Conservation (phyloP, 1,284 basidiomycete genomes). For the Microbotryomycetes sp. region DNA sequence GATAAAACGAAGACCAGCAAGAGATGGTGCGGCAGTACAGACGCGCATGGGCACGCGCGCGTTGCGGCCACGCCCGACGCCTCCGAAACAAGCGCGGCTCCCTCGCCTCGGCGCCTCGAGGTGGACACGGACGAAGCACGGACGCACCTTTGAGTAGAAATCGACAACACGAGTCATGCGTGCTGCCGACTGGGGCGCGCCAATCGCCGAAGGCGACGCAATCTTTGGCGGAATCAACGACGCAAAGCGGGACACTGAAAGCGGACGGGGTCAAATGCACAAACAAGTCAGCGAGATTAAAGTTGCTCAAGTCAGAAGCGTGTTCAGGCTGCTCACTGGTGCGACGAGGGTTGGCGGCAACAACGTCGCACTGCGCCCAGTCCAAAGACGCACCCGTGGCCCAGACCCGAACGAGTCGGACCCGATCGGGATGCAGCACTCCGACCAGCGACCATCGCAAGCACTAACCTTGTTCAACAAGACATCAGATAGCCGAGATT, state of each 20-base stretch:
- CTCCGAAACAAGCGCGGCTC: too few relatives aligned
- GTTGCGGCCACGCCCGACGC: not conserved
- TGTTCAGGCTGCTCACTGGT: too few relatives aligned
- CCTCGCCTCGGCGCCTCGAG: not conserved
- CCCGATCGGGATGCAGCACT: too few relatives aligned
- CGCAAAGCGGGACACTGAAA: constrained; percentile 24
- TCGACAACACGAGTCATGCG: constrained; percentile 38
- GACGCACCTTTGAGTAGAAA: constrained; percentile 37
- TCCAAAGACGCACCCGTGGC: too few relatives aligned
- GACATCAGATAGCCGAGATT: too few relatives aligned
- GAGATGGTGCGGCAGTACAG: not conserved
- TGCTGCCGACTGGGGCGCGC: constrained; percentile 32
- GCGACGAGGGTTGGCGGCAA: too few relatives aligned
- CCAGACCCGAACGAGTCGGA: too few relatives aligned
- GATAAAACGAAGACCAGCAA: not conserved
- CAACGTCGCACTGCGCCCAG: too few relatives aligned
- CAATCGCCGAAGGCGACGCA: constrained; percentile 35
- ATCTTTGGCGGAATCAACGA: constrained; percentile 38
- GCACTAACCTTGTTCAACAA: too few relatives aligned
- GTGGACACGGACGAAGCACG: not conserved
- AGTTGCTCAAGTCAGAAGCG: too few relatives aligned
- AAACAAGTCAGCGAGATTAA: not conserved
- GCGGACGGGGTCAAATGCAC: not conserved
- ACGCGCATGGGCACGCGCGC: not conserved
- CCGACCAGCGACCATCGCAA: too few relatives aligned